These are phyloP conservation scores for Aspergillus transmontanensis DNA, from an alignment of 2,329 filamentous ascomycete species.

Conservation along the genomic window DNA sequence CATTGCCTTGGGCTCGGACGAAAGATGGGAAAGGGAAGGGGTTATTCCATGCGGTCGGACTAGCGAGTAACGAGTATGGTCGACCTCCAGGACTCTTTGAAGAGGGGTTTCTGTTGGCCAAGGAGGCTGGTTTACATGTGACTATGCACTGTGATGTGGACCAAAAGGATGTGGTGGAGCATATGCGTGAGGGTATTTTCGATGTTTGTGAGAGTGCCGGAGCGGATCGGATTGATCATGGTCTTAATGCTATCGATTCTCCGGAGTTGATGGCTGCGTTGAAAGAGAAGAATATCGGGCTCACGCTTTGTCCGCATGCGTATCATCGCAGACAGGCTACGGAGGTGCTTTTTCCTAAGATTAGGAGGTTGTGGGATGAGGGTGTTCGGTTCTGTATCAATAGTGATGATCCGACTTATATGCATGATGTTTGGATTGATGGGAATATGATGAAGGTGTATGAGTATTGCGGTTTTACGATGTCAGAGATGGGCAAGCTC, in stretches of 20 bases:
- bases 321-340: constrained; percentile 3
- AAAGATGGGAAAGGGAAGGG: background rate
- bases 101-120: background rate
- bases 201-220: background rate
- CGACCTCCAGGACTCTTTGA: background rate
- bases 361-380: background rate
- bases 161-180: background rate
- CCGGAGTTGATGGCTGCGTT: background rate
- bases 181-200: background rate
- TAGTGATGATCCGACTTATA: background rate
- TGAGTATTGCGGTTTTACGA: background rate
- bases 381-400: background rate
- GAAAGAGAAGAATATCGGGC: background rate
- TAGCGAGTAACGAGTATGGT: background rate
- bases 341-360: constrained; percentile 3
- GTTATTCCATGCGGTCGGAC: background rate
- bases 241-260: background rate
- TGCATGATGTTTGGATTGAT: background rate
- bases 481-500: background rate
- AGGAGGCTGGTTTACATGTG: background rate
- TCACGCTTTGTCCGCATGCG: constrained; percentile 4
- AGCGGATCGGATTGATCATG: background rate
- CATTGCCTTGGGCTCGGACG: background rate
- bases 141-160: background rate
- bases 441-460: background rate